Conservation (phyloP, 805 yeast species). For the Yamadazyma sp. region DNA sequence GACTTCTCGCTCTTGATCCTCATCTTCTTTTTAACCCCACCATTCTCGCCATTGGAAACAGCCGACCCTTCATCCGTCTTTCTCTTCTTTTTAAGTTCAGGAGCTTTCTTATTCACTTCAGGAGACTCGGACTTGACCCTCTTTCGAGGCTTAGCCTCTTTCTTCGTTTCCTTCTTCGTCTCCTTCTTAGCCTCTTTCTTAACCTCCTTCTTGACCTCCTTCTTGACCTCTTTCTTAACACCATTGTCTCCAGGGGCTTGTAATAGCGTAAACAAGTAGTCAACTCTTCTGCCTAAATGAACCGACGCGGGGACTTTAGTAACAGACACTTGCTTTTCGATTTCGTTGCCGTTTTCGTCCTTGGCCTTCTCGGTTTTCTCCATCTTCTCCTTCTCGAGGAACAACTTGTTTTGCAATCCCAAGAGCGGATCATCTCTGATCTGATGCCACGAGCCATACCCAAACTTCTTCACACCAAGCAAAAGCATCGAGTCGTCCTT, state of each 20-base stretch:
- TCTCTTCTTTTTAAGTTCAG: no score
- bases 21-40: constrained; percentile 9
- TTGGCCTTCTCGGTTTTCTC: constrained; percentile 31
- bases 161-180: constrained; percentile 12
- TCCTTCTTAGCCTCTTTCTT: constrained; percentile 15
- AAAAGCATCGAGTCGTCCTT: constrained; percentile 84
- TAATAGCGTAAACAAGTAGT: constrained; percentile 73
- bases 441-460: constrained; percentile 93
- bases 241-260: constrained; percentile 40
- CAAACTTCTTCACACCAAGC: constrained; percentile 87
- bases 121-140: constrained; percentile 12
- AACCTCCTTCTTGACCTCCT: constrained; percentile 4
- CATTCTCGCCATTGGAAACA: constrained; percentile 9
- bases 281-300: constrained; percentile 88
- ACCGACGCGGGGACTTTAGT: constrained; percentile 80
- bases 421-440: constrained; percentile 94
- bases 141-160: constrained; percentile 12
- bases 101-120: constrained; percentile 7
- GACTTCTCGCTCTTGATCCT: constrained; percentile 14
- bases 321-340: constrained; percentile 20
- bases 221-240: no score
- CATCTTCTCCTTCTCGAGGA: constrained; percentile 43
- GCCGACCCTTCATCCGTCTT: constrained; percentile 6
- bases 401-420: constrained; percentile 81
- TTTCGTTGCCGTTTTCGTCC: constrained; percentile 26